A percentile compares a stretch with the other conserved stretches of the same genome.
Evolutionary conservation across 108 stramenopile species (phyloP).

Genomic region (Ochromonas danica): DNA sequence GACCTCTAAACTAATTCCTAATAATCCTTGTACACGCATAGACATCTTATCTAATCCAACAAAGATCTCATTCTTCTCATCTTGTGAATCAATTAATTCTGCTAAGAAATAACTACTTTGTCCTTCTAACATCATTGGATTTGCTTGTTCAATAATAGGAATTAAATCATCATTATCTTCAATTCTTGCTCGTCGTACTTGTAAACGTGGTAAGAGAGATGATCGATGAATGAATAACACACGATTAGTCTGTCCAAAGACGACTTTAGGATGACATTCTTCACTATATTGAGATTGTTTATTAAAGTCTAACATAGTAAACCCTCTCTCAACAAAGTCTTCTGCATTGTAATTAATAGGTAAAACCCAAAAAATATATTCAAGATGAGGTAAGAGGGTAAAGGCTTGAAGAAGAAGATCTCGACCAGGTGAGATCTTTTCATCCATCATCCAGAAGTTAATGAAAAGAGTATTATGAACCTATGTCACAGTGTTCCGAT

Average conservation of each 20-base stretch:
- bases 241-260: not conserved
- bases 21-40: not conserved
- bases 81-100: constrained; percentile 60
- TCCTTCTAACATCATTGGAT: constrained; percentile 47
- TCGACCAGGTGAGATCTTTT: not conserved
- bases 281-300: too few relatives aligned
- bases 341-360: not conserved
- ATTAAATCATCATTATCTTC: constrained; percentile 68
- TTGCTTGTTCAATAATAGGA: constrained; percentile 55
- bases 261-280: not conserved
- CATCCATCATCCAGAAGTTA: constrained; percentile 1
- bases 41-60: constrained; percentile 4
- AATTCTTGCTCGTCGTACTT: constrained; percentile 54
- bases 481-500: not conserved
- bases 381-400: not conserved
- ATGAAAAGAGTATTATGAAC: not conserved
- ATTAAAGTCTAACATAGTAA: not conserved
- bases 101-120: constrained; percentile 67
- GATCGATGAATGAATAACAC: constrained; percentile 47
- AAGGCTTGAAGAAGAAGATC: not conserved
- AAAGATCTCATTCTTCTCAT: constrained; percentile 48
- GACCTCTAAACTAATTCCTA: constrained; percentile 1
- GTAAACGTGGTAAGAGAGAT: constrained; percentile 49
- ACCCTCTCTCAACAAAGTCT: not conserved
- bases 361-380: constrained; percentile 7